Evolutionary conservation across 169 alveolate species (phyloP).

Genomic region (Plasmodium relictum): DNA sequence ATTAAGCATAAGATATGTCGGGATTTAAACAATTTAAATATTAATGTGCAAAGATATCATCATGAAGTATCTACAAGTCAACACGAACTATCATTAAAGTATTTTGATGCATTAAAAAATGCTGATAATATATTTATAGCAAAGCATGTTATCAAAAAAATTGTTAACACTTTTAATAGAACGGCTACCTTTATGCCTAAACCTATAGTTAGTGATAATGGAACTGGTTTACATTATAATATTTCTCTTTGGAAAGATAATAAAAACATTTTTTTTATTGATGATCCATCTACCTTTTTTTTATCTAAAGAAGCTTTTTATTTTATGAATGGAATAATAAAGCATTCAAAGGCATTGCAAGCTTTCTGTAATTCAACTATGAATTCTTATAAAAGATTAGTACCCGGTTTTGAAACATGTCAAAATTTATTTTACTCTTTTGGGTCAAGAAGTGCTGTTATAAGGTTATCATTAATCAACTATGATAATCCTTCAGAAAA

Average conservation of each 20-base stretch:
- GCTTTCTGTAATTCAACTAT: slow-evolving; percentile 87
- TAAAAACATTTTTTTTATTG: slow-evolving; percentile 81
- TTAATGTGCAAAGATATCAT: slow-evolving; percentile 87
- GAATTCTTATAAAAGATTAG: slow-evolving; percentile 88
- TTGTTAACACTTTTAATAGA: slow-evolving; percentile 80
- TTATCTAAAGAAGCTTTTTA: slow-evolving; percentile 82
- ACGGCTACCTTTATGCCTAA: slow-evolving; percentile 90
- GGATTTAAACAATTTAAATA: slow-evolving; percentile 76
- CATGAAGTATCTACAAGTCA: slow-evolving; percentile 90
- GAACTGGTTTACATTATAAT: slow-evolving; percentile 88
- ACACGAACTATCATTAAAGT: slow-evolving; percentile 85
- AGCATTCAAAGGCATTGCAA: slow-evolving; percentile 85
- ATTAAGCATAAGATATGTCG: slow-evolving; percentile 82
- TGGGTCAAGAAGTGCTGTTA: slow-evolving; percentile 89
- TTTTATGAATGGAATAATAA: slow-evolving; percentile 86
- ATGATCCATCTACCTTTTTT: slow-evolving; percentile 81
- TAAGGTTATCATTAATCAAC: slow-evolving; percentile 83
- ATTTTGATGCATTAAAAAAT: slow-evolving; percentile 73
- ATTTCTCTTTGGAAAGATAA: slow-evolving; percentile 87
- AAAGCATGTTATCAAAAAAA: slow-evolving; percentile 83
- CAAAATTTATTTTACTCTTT: slow-evolving; percentile 81
- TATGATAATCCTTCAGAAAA: slow-evolving; percentile 73
- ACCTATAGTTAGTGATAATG: slow-evolving; percentile 85
- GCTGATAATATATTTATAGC: slow-evolving; percentile 82
- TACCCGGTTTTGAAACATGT: slow-evolving; percentile 88